Percentiles rank a stretch among this genome's conserved stretches.
Conservation (phyloP, 78 protist species). For the Polysphondylium violaceum region DNA sequence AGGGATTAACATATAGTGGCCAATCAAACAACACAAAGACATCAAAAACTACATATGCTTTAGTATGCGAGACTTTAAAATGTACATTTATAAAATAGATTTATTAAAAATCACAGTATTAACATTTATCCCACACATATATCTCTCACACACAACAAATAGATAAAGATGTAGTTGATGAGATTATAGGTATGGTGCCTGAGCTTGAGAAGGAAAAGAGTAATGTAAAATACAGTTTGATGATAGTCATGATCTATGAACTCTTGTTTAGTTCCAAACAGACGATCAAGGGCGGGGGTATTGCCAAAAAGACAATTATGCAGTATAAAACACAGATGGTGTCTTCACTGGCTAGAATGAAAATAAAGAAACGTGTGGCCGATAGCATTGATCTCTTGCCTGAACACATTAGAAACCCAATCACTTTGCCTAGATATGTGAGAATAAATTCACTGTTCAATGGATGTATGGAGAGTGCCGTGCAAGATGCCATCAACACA, state of each 20-base stretch:
- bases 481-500: background rate
- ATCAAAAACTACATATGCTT: slow-evolving; percentile 71
- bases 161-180: slow-evolving; percentile 68
- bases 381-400: slow-evolving; percentile 58
- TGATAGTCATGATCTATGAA: slow-evolving; percentile 57
- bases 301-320: slow-evolving; percentile 31
- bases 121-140: background rate
- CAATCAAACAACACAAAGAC: slow-evolving; percentile 14
- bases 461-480: background rate
- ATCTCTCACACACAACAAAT: background rate
- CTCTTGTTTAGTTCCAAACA: slow-evolving; percentile 1
- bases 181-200: slow-evolving; percentile 4
- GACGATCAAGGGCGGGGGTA: slow-evolving; percentile 58
- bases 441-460: slow-evolving; percentile 46
- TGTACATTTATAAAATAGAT: slow-evolving; percentile 36
- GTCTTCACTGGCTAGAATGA: slow-evolving; percentile 66
- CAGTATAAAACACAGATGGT: slow-evolving; percentile 41
- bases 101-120: background rate
- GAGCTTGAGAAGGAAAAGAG: slow-evolving; percentile 29
- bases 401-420: slow-evolving; percentile 56
- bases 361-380: slow-evolving; percentile 15
- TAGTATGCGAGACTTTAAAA: slow-evolving; percentile 83
- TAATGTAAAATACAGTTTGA: slow-evolving; percentile 34
- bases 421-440: slow-evolving; percentile 74
- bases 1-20: slow-evolving; percentile 45